Base-by-base conservation (phyloP, 768 basidiomycete species). In the Russula dissimulans region DNA sequence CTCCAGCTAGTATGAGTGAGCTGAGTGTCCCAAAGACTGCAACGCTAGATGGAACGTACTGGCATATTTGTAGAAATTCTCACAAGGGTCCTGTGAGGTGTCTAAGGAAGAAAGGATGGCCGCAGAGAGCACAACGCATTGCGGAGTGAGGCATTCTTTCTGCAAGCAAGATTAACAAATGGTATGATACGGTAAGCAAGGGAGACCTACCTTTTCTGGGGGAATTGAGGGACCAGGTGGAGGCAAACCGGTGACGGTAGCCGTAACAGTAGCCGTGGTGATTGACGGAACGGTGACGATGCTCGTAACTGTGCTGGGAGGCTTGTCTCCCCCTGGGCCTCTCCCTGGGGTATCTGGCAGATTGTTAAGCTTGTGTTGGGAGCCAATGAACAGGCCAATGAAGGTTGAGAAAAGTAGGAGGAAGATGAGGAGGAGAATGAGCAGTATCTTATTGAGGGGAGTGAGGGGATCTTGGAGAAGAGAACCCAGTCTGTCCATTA, bases 11-110 rank as follows among this genome's bases (percentile, higher is more conserved):
- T 53, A 42, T 55, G 57, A 15, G 50, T 56, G 43, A 47, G 42
- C 6, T 54, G 17, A 42, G 8, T 22, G 44, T 22, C n/a, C 26
- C 26, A 44, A 18, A 44, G 36, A 34, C 31, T 39, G 53, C 39
- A 29, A 51, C n/a, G 46, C 11, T 43, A 10, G 5, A 55, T 39
- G 14, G 39, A 18, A 84, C 91, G 67, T 68, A 95, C 93, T 95
- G 10, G 94, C 84, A 73, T 85, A 98, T 64, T 87, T 82, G 69
- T 94, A 97, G 71, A 97, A 97, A 72, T 93, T 87, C 66, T 97
- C 90, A 72, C 97, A 99, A 0, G 97, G 97, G 69, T 98, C 93
- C 65, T 87, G 79, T 9, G 83, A 76, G 10, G 79, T 80, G 69
- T 99, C 95, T 22, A 98, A 72, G 0, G 84, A 84, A 18, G 85